Percentiles rank a stretch among this genome's conserved stretches.
phyloP scores from a whole-genome alignment of 225 moss, liverwort and hornwort species.

The Polytrichum formosum region DNA sequence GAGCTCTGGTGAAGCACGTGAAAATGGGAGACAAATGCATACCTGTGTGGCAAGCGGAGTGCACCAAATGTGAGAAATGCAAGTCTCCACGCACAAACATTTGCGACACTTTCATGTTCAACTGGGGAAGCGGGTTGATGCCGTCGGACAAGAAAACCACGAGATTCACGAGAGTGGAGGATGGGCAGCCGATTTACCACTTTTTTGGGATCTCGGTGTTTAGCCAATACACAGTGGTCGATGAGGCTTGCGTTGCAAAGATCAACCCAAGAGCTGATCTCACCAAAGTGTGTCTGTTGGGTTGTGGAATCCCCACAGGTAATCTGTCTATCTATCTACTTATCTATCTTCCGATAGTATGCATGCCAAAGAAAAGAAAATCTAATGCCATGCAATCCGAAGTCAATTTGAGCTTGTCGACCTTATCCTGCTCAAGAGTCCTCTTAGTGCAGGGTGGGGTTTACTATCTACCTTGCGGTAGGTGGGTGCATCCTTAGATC shows the following conservation, averaged over 20 bases:
- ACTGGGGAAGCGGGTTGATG: constrained; percentile 51
- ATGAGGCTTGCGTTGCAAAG: constrained; percentile 57
- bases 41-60: constrained; percentile 54
- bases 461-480: too few relatives aligned
- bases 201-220: constrained; percentile 55
- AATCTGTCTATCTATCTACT: too few relatives aligned
- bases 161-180: constrained; percentile 23
- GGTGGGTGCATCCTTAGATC: too few relatives aligned
- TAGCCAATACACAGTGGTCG: constrained; percentile 62
- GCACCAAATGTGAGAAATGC: constrained; percentile 42
- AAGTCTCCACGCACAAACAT: constrained; percentile 38
- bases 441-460: too few relatives aligned
- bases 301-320: constrained; percentile 76
- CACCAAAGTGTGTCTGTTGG: constrained; percentile 48
- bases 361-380: too few relatives aligned
- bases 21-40: constrained; percentile 56
- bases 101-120: constrained; percentile 55
- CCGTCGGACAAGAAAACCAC: constrained; percentile 23
- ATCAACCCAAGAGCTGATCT: constrained; percentile 46
- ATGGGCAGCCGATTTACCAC: constrained; percentile 52
- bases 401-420: too few relatives aligned
- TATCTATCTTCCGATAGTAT: too few relatives aligned
- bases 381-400: too few relatives aligned
- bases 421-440: too few relatives aligned
- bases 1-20: constrained; percentile 41